These are phyloP conservation scores for Trichoderma orchidacearum DNA, from an alignment of 495 filamentous ascomycete genomes.

Conservation along the genomic window DNA sequence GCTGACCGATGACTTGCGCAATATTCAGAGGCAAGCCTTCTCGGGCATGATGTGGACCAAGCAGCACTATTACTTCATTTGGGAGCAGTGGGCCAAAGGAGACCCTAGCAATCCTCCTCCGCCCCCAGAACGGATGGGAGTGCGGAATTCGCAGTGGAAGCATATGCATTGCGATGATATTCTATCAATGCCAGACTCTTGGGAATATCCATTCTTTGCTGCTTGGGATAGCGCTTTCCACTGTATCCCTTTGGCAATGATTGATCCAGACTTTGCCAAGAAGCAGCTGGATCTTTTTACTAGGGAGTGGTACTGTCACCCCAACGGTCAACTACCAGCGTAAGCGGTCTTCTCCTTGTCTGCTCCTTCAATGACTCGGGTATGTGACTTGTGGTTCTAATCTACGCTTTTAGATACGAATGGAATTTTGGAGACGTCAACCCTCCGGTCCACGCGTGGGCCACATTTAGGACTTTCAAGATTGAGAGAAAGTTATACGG, in stretches of 20 bases:
- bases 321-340: conserved; percentile 78
- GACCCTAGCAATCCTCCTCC: conserved; percentile 63
- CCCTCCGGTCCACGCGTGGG: conserved; percentile 93
- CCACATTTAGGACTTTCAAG: conserved; percentile 89
- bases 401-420: conserved; percentile 48
- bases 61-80: conserved; percentile 91
- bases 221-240: conserved; percentile 98
- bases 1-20: conserved; percentile 87
- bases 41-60: conserved; percentile 97
- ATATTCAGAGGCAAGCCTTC: conserved; percentile 89
- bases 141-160: conserved; percentile 83
- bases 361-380: no score
- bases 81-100: conserved; percentile 92
- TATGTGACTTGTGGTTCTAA: conserved; percentile 7
- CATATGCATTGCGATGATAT: conserved; percentile 91
- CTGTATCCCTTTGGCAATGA: conserved; percentile 90
- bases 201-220: conserved; percentile 98
- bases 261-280: conserved; percentile 94
- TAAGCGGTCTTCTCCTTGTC: conserved; percentile 6
- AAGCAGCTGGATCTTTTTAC: conserved; percentile 93
- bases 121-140: conserved; percentile 60
- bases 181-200: conserved; percentile 92
- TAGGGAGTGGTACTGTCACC: conserved; percentile 98
- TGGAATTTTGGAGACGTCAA: conserved; percentile 99
- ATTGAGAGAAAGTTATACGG: conserved; percentile 97